phyloP scores from a whole-genome alignment of 2,329 filamentous ascomycete genomes.

The Colletotrichum theobromicola region DNA sequence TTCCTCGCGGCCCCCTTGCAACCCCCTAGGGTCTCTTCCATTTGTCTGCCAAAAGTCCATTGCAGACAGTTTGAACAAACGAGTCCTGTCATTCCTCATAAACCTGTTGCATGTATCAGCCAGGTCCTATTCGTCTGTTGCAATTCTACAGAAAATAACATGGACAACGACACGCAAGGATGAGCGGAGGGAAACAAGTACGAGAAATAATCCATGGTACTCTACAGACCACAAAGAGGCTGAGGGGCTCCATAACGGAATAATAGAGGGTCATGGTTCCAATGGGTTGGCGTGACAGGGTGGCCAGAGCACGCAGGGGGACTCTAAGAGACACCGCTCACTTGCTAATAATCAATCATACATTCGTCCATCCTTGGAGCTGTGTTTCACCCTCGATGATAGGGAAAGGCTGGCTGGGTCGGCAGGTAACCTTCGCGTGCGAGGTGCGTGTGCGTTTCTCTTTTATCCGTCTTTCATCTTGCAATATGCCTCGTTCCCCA shows the following conservation, averaged over 20 bases:
- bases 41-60: not conserved
- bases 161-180: not conserved
- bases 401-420: not conserved
- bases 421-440: not conserved
- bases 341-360: slow-evolving; percentile 15
- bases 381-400: slow-evolving; percentile 9
- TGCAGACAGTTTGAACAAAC: not conserved
- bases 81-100: not conserved
- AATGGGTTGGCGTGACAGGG: not conserved
- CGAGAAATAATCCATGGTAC: not conserved
- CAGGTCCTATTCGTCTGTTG: not conserved
- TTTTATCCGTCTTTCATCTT: not conserved
- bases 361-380: slow-evolving; percentile 6
- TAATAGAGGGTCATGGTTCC: not conserved
- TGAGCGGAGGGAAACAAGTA: not conserved
- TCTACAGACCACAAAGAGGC: not conserved
- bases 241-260: not conserved
- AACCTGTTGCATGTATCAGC: not conserved
- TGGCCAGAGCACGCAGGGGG: not conserved
- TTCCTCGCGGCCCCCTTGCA: not conserved
- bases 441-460: not conserved
- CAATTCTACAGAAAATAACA: not conserved
- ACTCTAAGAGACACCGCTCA: not conserved
- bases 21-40: not conserved
- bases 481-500: not conserved